These are phyloP conservation scores for Leccinum subtestaceum DNA, from an alignment of 768 basidiomycete genomes.

Conservation along the genomic window DNA sequence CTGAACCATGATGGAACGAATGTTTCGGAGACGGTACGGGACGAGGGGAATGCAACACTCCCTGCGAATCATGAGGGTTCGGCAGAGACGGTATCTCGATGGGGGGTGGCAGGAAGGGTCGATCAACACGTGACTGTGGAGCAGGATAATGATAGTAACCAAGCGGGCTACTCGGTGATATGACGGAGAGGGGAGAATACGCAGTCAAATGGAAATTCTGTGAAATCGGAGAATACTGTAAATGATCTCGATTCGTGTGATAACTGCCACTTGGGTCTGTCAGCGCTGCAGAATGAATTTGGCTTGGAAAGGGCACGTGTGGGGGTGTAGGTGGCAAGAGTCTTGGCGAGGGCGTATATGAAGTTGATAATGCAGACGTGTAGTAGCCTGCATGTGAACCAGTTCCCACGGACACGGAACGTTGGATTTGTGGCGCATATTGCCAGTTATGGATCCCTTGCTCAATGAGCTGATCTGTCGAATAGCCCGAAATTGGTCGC, in stretches of 20 bases:
- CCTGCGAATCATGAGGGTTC: slow-evolving; percentile 34
- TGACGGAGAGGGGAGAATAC: slow-evolving; percentile 48
- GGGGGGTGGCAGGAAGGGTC: slow-evolving; percentile 17
- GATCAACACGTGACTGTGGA: slow-evolving; percentile 23
- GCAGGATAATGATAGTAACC: slow-evolving; percentile 35
- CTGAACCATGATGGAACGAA: slow-evolving; percentile 34
- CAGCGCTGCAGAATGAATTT: slow-evolving; percentile 17
- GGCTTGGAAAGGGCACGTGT: slow-evolving; percentile 18
- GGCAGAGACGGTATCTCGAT: slow-evolving; percentile 25
- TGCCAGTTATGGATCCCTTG: slow-evolving; percentile 19
- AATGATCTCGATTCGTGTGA: slow-evolving; percentile 45
- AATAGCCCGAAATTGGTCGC: slow-evolving; percentile 6
- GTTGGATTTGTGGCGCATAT: slow-evolving; percentile 40
- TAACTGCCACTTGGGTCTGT: slow-evolving; percentile 12
- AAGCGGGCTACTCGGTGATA: slow-evolving; percentile 44
- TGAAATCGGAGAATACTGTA: slow-evolving; percentile 58
- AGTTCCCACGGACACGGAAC: slow-evolving; percentile 54
- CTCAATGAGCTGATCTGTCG: slow-evolving; percentile 4
- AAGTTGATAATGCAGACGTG: slow-evolving; percentile 37
- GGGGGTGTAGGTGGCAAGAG: slow-evolving; percentile 29
- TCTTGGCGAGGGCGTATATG: slow-evolving; percentile 19
- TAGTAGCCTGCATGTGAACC: slow-evolving; percentile 31
- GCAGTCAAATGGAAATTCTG: slow-evolving; percentile 57
- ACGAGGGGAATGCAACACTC: slow-evolving; percentile 59
- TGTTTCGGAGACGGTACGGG: slow-evolving; percentile 67